Evolutionary conservation across 441 rosid species (phyloP).

Genomic region (Jatropha podagrica): DNA sequence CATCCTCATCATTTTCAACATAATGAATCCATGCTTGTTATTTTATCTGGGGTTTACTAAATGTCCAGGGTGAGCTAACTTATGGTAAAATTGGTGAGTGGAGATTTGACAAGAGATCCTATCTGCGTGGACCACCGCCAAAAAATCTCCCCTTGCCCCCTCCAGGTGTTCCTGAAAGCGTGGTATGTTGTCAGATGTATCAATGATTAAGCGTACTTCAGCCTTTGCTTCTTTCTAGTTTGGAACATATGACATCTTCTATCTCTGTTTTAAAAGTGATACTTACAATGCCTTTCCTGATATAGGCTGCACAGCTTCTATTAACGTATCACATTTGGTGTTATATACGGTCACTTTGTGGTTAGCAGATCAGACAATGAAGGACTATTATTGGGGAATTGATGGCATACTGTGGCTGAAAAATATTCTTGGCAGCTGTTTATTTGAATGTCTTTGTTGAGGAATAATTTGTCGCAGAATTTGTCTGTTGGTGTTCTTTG

Average conservation of each 20-base stretch:
- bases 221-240: not conserved
- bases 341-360: not conserved
- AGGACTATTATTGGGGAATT: not conserved
- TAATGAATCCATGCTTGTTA: not conserved
- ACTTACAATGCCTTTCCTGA: not conserved
- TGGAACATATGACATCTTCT: not conserved
- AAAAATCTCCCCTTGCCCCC: slow-evolving; percentile 67
- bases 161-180: slow-evolving; percentile 68
- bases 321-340: not conserved
- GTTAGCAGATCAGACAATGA: not conserved
- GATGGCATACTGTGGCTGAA: not conserved
- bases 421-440: not conserved
- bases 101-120: slow-evolving; percentile 69
- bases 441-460: not conserved
- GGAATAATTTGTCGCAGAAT: not conserved
- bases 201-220: not conserved
- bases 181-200: slow-evolving; percentile 39
- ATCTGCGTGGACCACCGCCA: slow-evolving; percentile 56
- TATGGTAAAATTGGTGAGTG: slow-evolving; percentile 70
- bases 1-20: not conserved
- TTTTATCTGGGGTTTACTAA: not conserved
- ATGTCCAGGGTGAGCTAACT: slow-evolving; percentile 52
- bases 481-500: not conserved
- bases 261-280: not conserved
- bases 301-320: not conserved